Evolutionary conservation across 371 early-diverging fungal genomes (phyloP).

Genomic region (Nematocida homosporus): DNA sequence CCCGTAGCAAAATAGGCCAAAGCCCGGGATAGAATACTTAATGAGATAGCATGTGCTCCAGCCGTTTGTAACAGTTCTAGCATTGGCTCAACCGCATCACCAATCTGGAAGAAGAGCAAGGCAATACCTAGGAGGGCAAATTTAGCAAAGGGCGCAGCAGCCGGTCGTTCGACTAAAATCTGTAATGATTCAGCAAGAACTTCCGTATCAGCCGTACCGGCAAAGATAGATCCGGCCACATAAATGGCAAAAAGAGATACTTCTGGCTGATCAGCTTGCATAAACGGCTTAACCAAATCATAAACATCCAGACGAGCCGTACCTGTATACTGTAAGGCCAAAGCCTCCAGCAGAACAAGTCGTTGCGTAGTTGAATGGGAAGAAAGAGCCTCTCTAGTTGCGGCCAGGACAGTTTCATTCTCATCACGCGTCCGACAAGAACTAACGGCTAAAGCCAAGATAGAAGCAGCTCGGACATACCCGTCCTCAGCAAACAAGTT

Average conservation of each 20-base stretch:
- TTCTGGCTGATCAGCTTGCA: slow-evolving; percentile 41
- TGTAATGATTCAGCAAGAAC: slow-evolving; percentile 53
- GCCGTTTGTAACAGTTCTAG: slow-evolving; percentile 31
- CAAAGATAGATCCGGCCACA: slow-evolving; percentile 58
- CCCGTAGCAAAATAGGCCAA: slow-evolving; percentile 60
- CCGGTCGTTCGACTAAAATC: slow-evolving; percentile 41
- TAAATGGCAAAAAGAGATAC: slow-evolving; percentile 55
- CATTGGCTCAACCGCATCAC: slow-evolving; percentile 42
- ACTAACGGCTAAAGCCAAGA: slow-evolving; percentile 57
- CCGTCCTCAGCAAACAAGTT: slow-evolving; percentile 57
- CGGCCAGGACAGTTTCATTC: slow-evolving; percentile 58
- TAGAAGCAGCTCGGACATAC: slow-evolving; percentile 40
- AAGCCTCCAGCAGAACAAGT: slow-evolving; percentile 51
- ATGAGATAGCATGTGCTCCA: slow-evolving; percentile 28
- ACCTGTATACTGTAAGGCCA: slow-evolving; percentile 46
- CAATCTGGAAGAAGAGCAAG: slow-evolving; percentile 57
- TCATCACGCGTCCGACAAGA: slow-evolving; percentile 50
- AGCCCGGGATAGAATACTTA: slow-evolving; percentile 52
- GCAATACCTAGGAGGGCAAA: slow-evolving; percentile 62
- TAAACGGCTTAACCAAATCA: slow-evolving; percentile 8
- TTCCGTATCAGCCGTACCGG: slow-evolving; percentile 52
- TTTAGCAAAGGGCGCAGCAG: slow-evolving; percentile 45
- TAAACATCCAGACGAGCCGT: slow-evolving; percentile 30
- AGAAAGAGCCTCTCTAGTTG: slow-evolving; percentile 39
- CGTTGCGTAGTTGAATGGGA: slow-evolving; percentile 45